Percentiles rank a stretch among this genome's conserved stretches.
Evolutionary conservation across 805 yeast genomes (phyloP).

Genomic region (Candida boleticola): DNA sequence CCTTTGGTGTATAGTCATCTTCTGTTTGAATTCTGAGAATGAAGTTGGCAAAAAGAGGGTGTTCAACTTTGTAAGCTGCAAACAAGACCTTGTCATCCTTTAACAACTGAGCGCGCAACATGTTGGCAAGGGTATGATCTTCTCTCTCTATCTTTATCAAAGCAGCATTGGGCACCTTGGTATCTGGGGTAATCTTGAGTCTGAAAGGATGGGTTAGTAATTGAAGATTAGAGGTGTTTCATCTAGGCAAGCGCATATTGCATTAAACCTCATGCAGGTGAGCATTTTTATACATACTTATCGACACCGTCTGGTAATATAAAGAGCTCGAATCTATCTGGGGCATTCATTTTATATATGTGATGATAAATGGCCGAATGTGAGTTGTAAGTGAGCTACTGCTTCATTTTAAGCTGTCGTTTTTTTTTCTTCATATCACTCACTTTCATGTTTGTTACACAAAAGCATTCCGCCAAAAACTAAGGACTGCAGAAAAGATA

Average conservation of each 20-base stretch:
- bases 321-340: slow-evolving; percentile 97
- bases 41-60: slow-evolving; percentile 94
- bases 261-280: too few relatives aligned
- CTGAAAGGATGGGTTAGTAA: slow-evolving; percentile 35
- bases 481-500: too few relatives aligned
- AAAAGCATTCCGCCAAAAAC: too few relatives aligned
- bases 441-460: too few relatives aligned
- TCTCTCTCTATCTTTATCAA: slow-evolving; percentile 92
- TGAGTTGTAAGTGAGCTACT: too few relatives aligned
- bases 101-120: slow-evolving; percentile 80
- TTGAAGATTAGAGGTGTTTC: too few relatives aligned
- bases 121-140: slow-evolving; percentile 94
- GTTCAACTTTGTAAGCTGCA: slow-evolving; percentile 97
- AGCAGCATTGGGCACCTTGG: slow-evolving; percentile 93
- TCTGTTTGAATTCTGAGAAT: slow-evolving; percentile 93
- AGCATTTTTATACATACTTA: slow-evolving; percentile 62
- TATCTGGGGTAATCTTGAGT: slow-evolving; percentile 85
- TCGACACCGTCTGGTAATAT: slow-evolving; percentile 97
- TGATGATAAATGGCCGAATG: not conserved
- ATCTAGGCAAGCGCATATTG: too few relatives aligned
- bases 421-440: too few relatives aligned
- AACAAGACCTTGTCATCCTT: slow-evolving; percentile 87
- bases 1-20: slow-evolving; percentile 89
- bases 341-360: slow-evolving; percentile 80
- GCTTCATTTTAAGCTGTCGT: too few relatives aligned